phyloP scores from a whole-genome alignment of 192 early-diverging fungal genomes.

The Backusella westeae region DNA sequence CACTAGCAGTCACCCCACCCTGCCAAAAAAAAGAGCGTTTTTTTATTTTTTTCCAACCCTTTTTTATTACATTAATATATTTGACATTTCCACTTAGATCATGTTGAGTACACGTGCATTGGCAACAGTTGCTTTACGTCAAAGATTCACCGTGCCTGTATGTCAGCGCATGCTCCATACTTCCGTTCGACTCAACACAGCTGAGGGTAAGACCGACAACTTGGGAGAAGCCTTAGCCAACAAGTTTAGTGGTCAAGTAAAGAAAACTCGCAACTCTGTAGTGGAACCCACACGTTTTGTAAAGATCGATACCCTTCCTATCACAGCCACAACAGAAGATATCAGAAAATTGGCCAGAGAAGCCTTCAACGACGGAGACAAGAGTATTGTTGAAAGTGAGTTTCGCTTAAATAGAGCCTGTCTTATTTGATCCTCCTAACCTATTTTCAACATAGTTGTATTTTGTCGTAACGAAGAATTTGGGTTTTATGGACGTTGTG shows the following conservation, averaged over 20 bases:
- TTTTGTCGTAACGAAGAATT: slow-evolving; percentile 25
- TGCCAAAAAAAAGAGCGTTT: background rate
- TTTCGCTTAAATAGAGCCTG: background rate
- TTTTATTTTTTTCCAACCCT: background rate
- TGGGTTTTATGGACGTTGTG: slow-evolving; percentile 22
- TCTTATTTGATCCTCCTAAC: background rate
- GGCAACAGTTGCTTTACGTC: background rate
- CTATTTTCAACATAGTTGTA: slow-evolving; percentile 12
- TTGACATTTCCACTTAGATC: slow-evolving; percentile 4
- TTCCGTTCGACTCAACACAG: background rate
- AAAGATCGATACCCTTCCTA: slow-evolving; percentile 22
- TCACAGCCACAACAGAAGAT: slow-evolving; percentile 31
- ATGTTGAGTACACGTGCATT: slow-evolving; percentile 2
- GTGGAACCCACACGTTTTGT: slow-evolving; percentile 17
- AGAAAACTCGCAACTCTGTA: background rate
- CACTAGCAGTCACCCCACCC: background rate
- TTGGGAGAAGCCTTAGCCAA: background rate
- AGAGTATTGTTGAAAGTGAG: slow-evolving; percentile 30
- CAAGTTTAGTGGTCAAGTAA: background rate
- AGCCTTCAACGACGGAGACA: slow-evolving; percentile 24
- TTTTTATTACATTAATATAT: background rate
- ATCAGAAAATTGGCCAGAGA: slow-evolving; percentile 28
- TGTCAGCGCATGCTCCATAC: slow-evolving; percentile 1
- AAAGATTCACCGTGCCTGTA: background rate
- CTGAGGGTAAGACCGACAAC: background rate